Conservation (phyloP, 1,139 yeast genomes). For the Blastobotrys arbuscula region DNA sequence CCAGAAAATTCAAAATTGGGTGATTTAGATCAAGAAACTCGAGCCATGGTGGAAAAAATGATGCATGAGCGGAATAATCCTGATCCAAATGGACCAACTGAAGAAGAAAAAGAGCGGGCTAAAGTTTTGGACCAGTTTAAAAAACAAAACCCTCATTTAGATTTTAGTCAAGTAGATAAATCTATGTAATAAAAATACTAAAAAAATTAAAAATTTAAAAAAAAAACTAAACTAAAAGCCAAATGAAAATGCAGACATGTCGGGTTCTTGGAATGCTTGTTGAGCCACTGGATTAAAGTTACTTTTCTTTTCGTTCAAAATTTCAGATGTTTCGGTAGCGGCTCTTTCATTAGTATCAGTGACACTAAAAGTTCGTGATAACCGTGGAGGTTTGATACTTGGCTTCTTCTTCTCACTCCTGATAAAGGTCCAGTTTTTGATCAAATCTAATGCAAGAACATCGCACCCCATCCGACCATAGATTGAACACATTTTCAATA, state of each 20-base stretch:
- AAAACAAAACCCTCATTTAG: slow-evolving; percentile 41
- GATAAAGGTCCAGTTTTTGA: slow-evolving; percentile 62
- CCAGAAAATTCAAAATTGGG: slow-evolving; percentile 40
- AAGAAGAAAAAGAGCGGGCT: slow-evolving; percentile 36
- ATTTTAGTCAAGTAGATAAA: slow-evolving; percentile 25
- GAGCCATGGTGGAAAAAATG: slow-evolving; percentile 45
- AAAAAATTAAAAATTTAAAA: not conserved
- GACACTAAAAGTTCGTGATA: too few species aligned
- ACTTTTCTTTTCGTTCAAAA: not conserved
- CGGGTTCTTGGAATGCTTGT: slow-evolving; percentile 64
- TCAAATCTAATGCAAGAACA: slow-evolving; percentile 56
- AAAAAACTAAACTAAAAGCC: slow-evolving; percentile 37
- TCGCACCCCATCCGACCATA: slow-evolving; percentile 92
- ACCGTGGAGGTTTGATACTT: not conserved
- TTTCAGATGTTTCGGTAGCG: not conserved
- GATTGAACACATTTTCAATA: slow-evolving; percentile 57
- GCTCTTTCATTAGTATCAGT: not conserved
- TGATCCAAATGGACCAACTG: slow-evolving; percentile 35
- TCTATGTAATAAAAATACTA: not conserved
- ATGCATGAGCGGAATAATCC: slow-evolving; percentile 43
- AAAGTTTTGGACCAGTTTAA: slow-evolving; percentile 37
- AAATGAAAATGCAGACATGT: slow-evolving; percentile 71
- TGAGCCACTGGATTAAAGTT: slow-evolving; percentile 43
- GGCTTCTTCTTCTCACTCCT: slow-evolving; percentile 2
- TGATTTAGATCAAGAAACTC: slow-evolving; percentile 41